Conservation (phyloP, 2,329 filamentous ascomycete genomes). For the Xylariales sp. region DNA sequence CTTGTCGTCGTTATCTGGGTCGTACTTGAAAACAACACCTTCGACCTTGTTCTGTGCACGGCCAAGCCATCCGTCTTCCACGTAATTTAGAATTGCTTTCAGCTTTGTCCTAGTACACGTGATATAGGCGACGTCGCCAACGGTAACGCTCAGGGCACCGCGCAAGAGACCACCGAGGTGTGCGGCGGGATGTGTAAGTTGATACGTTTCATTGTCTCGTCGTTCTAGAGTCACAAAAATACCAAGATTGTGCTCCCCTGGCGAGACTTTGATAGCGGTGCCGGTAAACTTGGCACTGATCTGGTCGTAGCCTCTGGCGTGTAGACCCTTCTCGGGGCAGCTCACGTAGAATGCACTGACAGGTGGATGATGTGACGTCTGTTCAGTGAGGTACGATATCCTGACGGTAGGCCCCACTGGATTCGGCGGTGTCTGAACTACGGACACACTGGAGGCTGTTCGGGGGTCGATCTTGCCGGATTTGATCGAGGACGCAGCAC, state of each 20-base stretch:
- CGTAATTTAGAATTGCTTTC: slow-evolving; percentile 91
- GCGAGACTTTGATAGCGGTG: slow-evolving; percentile 89
- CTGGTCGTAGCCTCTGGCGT: slow-evolving; percentile 92
- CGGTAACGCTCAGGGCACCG: slow-evolving; percentile 88
- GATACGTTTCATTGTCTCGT: slow-evolving; percentile 88
- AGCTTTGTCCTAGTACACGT: slow-evolving; percentile 90
- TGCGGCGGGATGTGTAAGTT: slow-evolving; percentile 93
- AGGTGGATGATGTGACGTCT: slow-evolving; percentile 97
- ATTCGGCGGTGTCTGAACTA: slow-evolving; percentile 60
- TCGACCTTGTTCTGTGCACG: slow-evolving; percentile 91
- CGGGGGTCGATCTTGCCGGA: slow-evolving; percentile 56
- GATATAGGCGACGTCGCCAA: slow-evolving; percentile 89
- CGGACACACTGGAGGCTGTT: slow-evolving; percentile 62
- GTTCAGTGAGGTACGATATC: slow-evolving; percentile 94
- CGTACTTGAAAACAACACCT: slow-evolving; percentile 90
- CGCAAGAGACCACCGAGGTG: slow-evolving; percentile 89
- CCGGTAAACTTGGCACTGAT: slow-evolving; percentile 98
- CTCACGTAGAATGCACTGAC: slow-evolving; percentile 96
- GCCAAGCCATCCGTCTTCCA: slow-evolving; percentile 94
- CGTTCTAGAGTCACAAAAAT: slow-evolving; percentile 91
- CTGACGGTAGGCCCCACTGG: slow-evolving; percentile 69
- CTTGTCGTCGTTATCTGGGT: slow-evolving; percentile 85
- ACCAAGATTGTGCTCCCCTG: slow-evolving; percentile 92
- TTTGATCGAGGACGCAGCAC: slow-evolving; percentile 62
- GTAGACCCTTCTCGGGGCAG: slow-evolving; percentile 90